phyloP scores from a whole-genome alignment of 2,329 filamentous ascomycete genomes.

The Aureobasidium sp. region DNA sequence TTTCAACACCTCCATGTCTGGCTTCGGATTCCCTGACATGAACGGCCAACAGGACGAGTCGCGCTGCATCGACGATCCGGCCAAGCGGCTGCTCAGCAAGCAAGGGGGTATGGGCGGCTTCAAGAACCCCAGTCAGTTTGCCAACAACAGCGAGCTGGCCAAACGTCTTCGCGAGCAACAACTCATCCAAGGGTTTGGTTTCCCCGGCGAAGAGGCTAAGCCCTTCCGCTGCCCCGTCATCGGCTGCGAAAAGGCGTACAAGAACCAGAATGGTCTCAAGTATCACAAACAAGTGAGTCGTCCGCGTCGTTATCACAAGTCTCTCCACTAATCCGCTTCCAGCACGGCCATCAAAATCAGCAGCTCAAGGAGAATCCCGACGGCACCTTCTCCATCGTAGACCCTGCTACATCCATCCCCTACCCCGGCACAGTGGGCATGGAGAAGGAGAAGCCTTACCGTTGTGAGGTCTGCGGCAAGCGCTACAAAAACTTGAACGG shows the following conservation, averaged over 20 bases:
- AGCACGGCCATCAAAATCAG: conserved; percentile 93
- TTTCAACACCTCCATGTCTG: conserved; percentile 31
- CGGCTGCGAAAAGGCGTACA: conserved; percentile 98
- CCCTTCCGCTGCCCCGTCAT: conserved; percentile 97
- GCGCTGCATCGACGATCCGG: conserved; percentile 77
- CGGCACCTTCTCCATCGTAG: conserved; percentile 96
- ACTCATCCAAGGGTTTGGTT: conserved; percentile 43
- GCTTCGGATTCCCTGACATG: conserved; percentile 38
- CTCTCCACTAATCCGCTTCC: conserved; percentile 14
- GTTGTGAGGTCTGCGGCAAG: conserved; percentile 94
- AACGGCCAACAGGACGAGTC: conserved; percentile 50
- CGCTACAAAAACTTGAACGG: conserved; percentile 99
- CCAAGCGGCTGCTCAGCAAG: conserved; percentile 80
- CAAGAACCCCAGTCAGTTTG: conserved; percentile 54
- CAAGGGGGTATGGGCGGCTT: conserved; percentile 58
- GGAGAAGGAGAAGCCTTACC: conserved; percentile 99
- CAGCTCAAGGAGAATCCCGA: conserved; percentile 95
- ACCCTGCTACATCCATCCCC: conserved; percentile 86
- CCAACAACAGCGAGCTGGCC: conserved; percentile 68
- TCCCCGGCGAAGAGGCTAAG: conserved; percentile 81
- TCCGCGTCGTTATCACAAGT: conserved; percentile 26
- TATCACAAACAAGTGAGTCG: conserved; percentile 64
- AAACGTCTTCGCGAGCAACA: conserved; percentile 59
- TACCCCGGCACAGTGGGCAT: conserved; percentile 97
- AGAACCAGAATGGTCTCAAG: conserved; percentile 98